Percentiles rank a stretch among this genome's conserved stretches.
These are phyloP conservation scores for Beauveria asiatica DNA, from an alignment of 2,329 filamentous ascomycete genomes.

Conservation along the genomic window DNA sequence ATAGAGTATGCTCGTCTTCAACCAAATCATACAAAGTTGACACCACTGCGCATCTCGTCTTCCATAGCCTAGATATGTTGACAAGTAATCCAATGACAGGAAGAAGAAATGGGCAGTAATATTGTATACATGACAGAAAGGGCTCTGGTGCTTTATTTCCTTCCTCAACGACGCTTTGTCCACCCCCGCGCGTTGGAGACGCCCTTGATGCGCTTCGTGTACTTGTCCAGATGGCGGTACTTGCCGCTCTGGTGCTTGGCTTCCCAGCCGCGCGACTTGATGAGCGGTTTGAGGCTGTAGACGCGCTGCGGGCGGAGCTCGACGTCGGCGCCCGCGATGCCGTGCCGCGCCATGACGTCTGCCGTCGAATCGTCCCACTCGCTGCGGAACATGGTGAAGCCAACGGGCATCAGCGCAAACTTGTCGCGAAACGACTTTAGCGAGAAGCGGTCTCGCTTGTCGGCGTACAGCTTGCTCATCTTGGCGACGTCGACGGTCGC, in stretches of 20 bases:
- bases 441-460: conserved; percentile 57
- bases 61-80: neutral
- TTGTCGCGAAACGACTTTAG: conserved; percentile 67
- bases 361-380: conserved; percentile 83
- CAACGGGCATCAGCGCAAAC: conserved; percentile 62
- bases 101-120: neutral
- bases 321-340: conserved; percentile 66
- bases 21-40: neutral
- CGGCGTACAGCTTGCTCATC: conserved; percentile 43
- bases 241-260: conserved; percentile 57
- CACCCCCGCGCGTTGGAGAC: conserved; percentile 34
- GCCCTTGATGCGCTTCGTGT: conserved; percentile 49
- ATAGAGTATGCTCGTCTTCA: too few species aligned
- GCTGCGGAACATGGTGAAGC: conserved; percentile 79
- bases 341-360: conserved; percentile 76
- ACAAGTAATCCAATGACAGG: neutral
- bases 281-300: conserved; percentile 54
- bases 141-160: neutral
- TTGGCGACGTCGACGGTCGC: conserved; percentile 44
- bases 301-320: conserved; percentile 79
- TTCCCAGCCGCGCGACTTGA: conserved; percentile 57
- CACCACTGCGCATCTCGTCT: neutral
- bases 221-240: conserved; percentile 58
- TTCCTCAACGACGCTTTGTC: conserved; percentile 28
- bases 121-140: neutral